Evolutionary conservation across 176 grass and related monocot genomes (phyloP).

Genomic region (Elymus sibiricus): DNA sequence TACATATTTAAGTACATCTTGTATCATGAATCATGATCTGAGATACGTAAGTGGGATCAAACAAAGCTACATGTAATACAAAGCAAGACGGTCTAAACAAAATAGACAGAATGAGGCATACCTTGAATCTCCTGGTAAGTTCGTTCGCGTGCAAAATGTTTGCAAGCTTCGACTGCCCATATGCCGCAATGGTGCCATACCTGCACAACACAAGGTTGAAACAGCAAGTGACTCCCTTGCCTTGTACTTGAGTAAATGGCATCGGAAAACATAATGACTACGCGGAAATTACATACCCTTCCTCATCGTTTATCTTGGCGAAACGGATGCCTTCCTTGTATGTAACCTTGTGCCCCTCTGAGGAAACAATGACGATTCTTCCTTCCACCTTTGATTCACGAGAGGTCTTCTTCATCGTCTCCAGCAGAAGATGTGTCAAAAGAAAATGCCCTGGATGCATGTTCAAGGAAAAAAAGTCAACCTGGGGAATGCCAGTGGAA

Average conservation of each 20-base stretch:
- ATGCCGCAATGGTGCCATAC: constrained; percentile 65
- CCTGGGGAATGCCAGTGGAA: too few species aligned
- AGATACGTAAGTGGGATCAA: too few species aligned
- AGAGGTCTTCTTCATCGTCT: too few species aligned
- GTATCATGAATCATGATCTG: too few species aligned
- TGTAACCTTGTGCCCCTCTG: constrained; percentile 44
- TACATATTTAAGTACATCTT: constrained; percentile 1
- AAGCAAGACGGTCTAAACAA: not conserved
- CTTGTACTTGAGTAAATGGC: not conserved
- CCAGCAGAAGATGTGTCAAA: too few species aligned
- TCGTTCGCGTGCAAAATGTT: constrained; percentile 93
- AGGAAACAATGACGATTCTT: too few species aligned
- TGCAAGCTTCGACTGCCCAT: constrained; percentile 40
- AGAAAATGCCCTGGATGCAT: constrained; percentile 41
- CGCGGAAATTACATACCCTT: constrained; percentile 39
- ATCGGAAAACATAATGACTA: not conserved
- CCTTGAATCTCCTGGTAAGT: constrained; percentile 77
- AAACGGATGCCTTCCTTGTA: constrained; percentile 77
- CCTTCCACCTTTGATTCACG: too few species aligned
- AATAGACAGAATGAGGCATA: not conserved
- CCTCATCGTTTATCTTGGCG: constrained; percentile 73
- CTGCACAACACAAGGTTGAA: constrained; percentile 48
- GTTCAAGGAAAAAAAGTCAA: too few species aligned
- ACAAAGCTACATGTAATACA: too few species aligned
- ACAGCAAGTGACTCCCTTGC: constrained; percentile 22